Percentiles rank a stretch among this genome's conserved stretches.
phyloP scores from a whole-genome alignment of 1,284 basidiomycete genomes.

The Uromyces viciae-fabae region DNA sequence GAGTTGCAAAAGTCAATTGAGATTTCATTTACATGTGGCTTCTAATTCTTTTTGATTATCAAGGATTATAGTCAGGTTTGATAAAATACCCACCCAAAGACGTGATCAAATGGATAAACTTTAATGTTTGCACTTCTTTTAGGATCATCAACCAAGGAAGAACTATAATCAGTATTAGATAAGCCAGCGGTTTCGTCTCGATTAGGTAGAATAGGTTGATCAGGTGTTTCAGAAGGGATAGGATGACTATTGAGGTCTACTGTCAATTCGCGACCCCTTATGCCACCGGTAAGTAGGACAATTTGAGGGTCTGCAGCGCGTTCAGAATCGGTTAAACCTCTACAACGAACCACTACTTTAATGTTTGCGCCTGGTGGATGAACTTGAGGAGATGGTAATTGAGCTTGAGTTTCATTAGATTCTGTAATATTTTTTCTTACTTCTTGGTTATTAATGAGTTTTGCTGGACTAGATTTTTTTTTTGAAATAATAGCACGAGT shows the following conservation, averaged over 20 bases:
- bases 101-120: slow-evolving; percentile 45
- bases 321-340: slow-evolving; percentile 40
- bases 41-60: background rate
- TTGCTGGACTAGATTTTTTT: slow-evolving; percentile 5
- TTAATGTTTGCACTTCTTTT: slow-evolving; percentile 43
- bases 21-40: background rate
- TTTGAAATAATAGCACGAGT: background rate
- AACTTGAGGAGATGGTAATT: slow-evolving; percentile 16
- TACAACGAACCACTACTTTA: slow-evolving; percentile 42
- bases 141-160: slow-evolving; percentile 42
- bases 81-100: slow-evolving; percentile 44
- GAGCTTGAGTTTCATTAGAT: slow-evolving; percentile 1
- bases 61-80: no score
- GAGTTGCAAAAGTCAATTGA: background rate
- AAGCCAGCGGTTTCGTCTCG: slow-evolving; percentile 14
- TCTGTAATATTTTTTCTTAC: slow-evolving; percentile 1
- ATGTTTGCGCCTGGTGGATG: slow-evolving; percentile 39
- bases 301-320: slow-evolving; percentile 33
- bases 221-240: background rate
- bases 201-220: slow-evolving; percentile 6
- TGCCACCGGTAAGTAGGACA: slow-evolving; percentile 37
- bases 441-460: background rate
- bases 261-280: slow-evolving; percentile 43
- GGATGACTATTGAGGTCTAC: slow-evolving; percentile 41
- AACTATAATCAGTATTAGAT: slow-evolving; percentile 33